Conservation (phyloP, 2,329 filamentous ascomycete species). For the Fusarium nelsonii region DNA sequence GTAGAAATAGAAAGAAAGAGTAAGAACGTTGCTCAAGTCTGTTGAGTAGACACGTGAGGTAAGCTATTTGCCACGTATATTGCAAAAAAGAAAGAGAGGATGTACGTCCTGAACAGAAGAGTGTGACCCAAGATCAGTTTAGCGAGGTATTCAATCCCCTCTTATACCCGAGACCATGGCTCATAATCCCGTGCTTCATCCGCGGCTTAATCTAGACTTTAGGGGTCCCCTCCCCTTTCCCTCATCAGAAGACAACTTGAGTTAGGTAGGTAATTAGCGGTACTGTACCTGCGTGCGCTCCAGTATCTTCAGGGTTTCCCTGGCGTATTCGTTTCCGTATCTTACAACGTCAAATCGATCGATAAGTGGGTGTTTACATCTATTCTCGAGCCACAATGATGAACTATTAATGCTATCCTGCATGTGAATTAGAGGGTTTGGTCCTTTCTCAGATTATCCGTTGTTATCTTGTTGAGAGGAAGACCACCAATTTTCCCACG, state of each 20-base stretch:
- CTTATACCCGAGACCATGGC: conserved; percentile 20
- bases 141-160: conserved; percentile 14
- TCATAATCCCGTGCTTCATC: conserved; percentile 1
- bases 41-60: neutral
- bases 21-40: neutral
- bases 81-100: neutral
- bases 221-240: conserved; percentile 25
- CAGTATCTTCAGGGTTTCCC: conserved; percentile 14
- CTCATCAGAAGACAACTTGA: neutral
- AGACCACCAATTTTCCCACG: neutral
- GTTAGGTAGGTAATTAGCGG: neutral
- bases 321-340: conserved; percentile 45
- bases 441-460: neutral
- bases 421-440: neutral
- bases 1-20: neutral
- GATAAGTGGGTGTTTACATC: neutral
- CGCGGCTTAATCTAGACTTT: conserved; percentile 21
- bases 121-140: neutral
- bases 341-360: neutral
- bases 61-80: neutral
- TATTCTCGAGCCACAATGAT: neutral
- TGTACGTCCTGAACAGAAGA: neutral
- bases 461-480: neutral
- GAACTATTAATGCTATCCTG: neutral
- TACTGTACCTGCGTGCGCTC: conserved; percentile 24